Evolutionary conservation across 1,284 basidiomycete genomes (phyloP), one percentile per base, ranked within the genome.

Genomic region (Ustilago cynodontis): DNA sequence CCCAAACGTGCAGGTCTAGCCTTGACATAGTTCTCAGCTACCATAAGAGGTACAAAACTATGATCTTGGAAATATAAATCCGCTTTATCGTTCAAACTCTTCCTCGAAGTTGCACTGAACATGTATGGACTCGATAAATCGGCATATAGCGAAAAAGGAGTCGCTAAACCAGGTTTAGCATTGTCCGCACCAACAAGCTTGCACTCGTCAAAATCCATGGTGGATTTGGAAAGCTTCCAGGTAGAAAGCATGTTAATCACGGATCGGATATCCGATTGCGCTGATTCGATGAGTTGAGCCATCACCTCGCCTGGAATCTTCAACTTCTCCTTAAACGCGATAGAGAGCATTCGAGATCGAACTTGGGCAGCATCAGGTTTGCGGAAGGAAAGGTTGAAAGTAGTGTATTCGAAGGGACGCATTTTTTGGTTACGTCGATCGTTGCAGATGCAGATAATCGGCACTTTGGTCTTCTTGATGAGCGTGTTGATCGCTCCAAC

Each of bases 171-270:
- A 16, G 81, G 78, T 64, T 98, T 98, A 88, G 96, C 92, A 87
- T 98, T 98, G 84, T 93, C 92, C 29, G 91, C 89, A 20, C 95
- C 97, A 18, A 84, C 51, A 28, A 53, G 86, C 86, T 98, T 97
- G 71, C 94, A 90, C 82, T 98, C 91, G 82, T 99, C 84, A 55
- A 82, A 85, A 35, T 74, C 60, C 84, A 85, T 84, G 9, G 62
- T 65, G 50, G 53, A 55, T 52, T 79, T 77, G 58, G 62, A 61
- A 24, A 85, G 24, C 95, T 87, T 84, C 93, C 94, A 99, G 0
- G 95, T 98, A 11, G 95, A 96, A 7, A 99, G 89, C 94, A 99
- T 98, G 85, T 98, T 99, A 77, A 98, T 88, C 6, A 99, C 93
- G 83, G 96, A 94, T 6, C 96, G 93, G 67, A 99, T 96, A 86